Evolutionary conservation across 202 grass and related monocot genomes (phyloP).

Genomic region (Panicum hallii): DNA sequence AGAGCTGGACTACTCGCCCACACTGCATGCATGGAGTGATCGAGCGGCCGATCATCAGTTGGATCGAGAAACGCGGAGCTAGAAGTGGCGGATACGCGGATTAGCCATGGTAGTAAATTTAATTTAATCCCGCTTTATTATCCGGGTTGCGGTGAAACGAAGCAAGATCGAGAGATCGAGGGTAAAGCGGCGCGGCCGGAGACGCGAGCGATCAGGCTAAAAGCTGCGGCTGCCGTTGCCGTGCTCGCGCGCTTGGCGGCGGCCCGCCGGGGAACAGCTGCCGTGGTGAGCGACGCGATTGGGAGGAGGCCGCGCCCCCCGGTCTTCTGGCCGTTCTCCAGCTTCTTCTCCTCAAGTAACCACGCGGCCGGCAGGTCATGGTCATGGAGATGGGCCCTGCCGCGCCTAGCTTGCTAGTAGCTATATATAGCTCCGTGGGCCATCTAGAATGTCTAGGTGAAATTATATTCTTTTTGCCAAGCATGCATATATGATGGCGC

Average conservation of each 20-base stretch:
- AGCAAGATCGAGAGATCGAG: not conserved
- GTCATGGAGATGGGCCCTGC: not conserved
- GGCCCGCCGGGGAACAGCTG: conserved; percentile 5
- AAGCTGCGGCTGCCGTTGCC: not conserved
- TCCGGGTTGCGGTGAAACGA: conserved; percentile 23
- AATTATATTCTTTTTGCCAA: conserved; percentile 11
- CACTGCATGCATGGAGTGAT: not conserved
- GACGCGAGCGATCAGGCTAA: conserved; percentile 11
- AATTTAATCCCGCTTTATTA: not conserved
- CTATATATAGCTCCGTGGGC: conserved; percentile 18
- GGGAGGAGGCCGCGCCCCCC: not conserved
- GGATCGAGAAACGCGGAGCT: not conserved
- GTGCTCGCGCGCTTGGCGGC: conserved; percentile 20
- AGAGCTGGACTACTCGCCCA: too few species aligned
- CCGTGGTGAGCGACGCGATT: not conserved
- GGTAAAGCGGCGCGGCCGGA: not conserved
- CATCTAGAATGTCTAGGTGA: conserved; percentile 42
- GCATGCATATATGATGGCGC: not conserved
- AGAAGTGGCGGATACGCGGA: conserved; percentile 21
- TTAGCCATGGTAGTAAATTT: not conserved
- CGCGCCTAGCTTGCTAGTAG: not conserved
- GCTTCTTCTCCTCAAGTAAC: conserved; percentile 56
- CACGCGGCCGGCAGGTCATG: not conserved
- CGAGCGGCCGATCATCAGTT: not conserved
- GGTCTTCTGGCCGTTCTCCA: conserved; percentile 64